Evolutionary conservation across 495 filamentous ascomycete species (phyloP).

Genomic region (Parathielavia appendiculata): DNA sequence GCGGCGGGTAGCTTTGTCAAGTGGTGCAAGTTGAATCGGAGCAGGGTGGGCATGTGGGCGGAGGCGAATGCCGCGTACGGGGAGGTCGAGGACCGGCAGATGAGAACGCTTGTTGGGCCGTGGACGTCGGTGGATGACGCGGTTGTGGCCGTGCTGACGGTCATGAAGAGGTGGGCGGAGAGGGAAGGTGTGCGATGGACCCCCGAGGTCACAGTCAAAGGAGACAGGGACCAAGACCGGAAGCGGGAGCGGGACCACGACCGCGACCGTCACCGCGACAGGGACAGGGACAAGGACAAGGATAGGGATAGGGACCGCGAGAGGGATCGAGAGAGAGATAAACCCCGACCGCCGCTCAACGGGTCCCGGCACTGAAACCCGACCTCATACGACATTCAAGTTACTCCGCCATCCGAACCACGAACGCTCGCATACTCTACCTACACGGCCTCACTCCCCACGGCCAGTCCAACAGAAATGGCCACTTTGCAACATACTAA

Average conservation of each 20-base stretch:
- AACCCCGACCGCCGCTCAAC: slow-evolving; percentile 3
- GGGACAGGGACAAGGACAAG: slow-evolving; percentile 14
- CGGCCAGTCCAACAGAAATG: neutral
- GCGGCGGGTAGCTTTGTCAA: slow-evolving; percentile 14
- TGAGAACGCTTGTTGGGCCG: slow-evolving; percentile 31
- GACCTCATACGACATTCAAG: neutral
- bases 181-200: slow-evolving; percentile 32
- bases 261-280: slow-evolving; percentile 10
- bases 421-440: neutral
- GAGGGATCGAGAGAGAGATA: slow-evolving; percentile 1
- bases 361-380: neutral
- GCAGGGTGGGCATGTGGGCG: slow-evolving; percentile 26
- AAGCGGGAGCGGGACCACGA: slow-evolving; percentile 12
- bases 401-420: neutral
- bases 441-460: neutral
- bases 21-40: slow-evolving; percentile 20
- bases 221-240: slow-evolving; percentile 4
- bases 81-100: slow-evolving; percentile 22
- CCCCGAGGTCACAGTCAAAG: slow-evolving; percentile 14
- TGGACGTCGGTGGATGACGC: slow-evolving; percentile 36
- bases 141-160: slow-evolving; percentile 21
- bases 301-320: slow-evolving; percentile 20
- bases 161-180: slow-evolving; percentile 32
- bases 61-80: slow-evolving; percentile 17
- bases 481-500: neutral